Evolutionary conservation across 371 early-diverging fungal species (phyloP).

Genomic region (Conidiobolus incongruus): DNA sequence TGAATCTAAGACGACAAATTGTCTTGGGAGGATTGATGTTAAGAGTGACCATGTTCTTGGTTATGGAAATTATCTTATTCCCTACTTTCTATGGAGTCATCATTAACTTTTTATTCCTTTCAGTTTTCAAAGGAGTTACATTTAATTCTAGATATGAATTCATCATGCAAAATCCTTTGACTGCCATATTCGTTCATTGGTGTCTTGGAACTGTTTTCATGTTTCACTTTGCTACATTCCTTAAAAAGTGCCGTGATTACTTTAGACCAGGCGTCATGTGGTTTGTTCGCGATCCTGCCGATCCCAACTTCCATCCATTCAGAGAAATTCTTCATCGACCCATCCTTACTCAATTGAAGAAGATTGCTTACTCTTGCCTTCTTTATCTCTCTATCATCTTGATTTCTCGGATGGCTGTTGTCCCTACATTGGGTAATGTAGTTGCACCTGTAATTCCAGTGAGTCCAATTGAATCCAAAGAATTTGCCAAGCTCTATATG

Average conservation of each 20-base stretch:
- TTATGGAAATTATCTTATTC: slow-evolving; percentile 61
- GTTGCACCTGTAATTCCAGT: slow-evolving; percentile 17
- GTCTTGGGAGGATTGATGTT: slow-evolving; percentile 1
- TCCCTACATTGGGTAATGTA: slow-evolving; percentile 11
- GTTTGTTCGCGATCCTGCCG: slow-evolving; percentile 90
- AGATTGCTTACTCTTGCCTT: slow-evolving; percentile 46
- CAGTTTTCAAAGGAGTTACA: slow-evolving; percentile 34
- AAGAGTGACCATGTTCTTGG: slow-evolving; percentile 51
- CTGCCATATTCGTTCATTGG: slow-evolving; percentile 65
- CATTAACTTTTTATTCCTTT: slow-evolving; percentile 48
- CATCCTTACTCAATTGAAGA: slow-evolving; percentile 39
- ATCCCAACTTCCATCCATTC: slow-evolving; percentile 78
- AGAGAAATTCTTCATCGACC: slow-evolving; percentile 69
- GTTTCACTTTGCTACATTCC: slow-evolving; percentile 69
- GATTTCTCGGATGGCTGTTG: slow-evolving; percentile 31
- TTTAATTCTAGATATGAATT: slow-evolving; percentile 24
- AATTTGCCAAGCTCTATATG: too few species aligned
- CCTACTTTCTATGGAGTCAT: slow-evolving; percentile 71
- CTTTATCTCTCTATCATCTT: slow-evolving; percentile 55
- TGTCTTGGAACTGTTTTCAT: slow-evolving; percentile 75
- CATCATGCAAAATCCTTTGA: slow-evolving; percentile 27
- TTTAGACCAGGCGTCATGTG: slow-evolving; percentile 82
- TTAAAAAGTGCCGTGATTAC: slow-evolving; percentile 45
- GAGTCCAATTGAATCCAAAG: too few species aligned
- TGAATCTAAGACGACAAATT: neutral